Conservation (phyloP, 2,329 filamentous ascomycete species). For the Fusarium sp. region DNA sequence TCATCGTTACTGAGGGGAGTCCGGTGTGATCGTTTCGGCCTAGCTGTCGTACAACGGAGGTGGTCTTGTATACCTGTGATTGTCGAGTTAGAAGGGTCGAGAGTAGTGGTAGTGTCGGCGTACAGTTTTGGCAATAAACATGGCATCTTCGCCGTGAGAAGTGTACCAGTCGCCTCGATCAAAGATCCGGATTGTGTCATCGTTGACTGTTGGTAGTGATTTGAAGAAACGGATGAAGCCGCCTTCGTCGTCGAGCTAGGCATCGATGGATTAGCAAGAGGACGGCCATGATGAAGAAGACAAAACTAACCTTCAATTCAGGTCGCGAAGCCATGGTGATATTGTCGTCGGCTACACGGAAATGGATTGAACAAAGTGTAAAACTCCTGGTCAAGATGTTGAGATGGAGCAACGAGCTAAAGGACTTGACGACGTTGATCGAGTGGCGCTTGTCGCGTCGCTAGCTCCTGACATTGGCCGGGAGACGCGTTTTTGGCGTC, state of each 20-base stretch:
- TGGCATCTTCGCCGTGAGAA: conserved; percentile 87
- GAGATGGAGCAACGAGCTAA: conserved; percentile 9
- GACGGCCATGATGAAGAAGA: background rate
- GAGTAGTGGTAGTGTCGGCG: background rate
- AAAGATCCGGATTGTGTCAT: conserved; percentile 88
- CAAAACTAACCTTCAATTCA: conserved; percentile 70
- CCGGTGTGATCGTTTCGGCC: conserved; percentile 86
- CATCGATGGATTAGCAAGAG: conserved; percentile 4
- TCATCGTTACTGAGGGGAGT: conserved; percentile 94
- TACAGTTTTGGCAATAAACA: conserved; percentile 83
- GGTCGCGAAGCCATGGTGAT: conserved; percentile 75
- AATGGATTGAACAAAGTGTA: conserved; percentile 5
- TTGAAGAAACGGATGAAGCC: conserved; percentile 98
- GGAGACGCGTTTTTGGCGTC: conserved; percentile 43
- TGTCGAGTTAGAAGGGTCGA: conserved; percentile 9
- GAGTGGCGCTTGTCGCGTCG: conserved; percentile 34
- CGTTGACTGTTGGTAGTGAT: conserved; percentile 76
- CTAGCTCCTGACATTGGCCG: conserved; percentile 31
- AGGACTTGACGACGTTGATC: conserved; percentile 23
- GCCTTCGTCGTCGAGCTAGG: conserved; percentile 91
- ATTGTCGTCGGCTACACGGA: conserved; percentile 6
- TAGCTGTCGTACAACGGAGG: conserved; percentile 90
- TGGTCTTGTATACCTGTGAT: conserved; percentile 90
- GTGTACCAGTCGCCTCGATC: conserved; percentile 96
- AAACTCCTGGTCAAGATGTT: conserved; percentile 5